Conservation (phyloP, 495 filamentous ascomycete genomes). For the Tetracladium marchalianum region DNA sequence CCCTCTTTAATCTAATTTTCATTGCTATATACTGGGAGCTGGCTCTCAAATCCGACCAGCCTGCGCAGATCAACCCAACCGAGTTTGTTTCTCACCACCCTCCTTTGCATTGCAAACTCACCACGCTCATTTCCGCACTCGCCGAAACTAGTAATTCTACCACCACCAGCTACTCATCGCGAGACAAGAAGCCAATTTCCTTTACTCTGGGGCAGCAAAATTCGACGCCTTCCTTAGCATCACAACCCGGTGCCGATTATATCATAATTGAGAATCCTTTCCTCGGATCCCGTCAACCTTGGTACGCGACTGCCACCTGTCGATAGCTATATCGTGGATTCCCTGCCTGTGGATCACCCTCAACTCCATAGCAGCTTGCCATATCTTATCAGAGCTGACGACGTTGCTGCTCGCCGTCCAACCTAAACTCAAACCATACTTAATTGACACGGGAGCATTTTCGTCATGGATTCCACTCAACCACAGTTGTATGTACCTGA, state of each 20-base stretch:
- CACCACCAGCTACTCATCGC: conserved; percentile 17
- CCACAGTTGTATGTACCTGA: conserved; percentile 17
- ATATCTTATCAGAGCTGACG: conserved; percentile 15
- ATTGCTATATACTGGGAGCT: conserved; percentile 23
- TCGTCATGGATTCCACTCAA: conserved; percentile 21
- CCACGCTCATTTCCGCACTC: conserved; percentile 20
- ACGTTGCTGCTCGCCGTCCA: conserved; percentile 5
- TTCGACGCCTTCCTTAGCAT: conserved; percentile 18
- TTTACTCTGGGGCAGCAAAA: conserved; percentile 14
- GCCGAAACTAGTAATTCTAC: conserved; percentile 14
- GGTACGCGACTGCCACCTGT: conserved; percentile 13
- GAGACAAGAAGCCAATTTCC: conserved; percentile 19
- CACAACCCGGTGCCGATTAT: conserved; percentile 7
- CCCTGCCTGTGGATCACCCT: conserved; percentile 8
- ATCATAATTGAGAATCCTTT: conserved; percentile 17
- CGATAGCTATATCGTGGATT: conserved; percentile 2
- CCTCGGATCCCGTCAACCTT: conserved; percentile 16
- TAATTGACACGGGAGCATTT: conserved; percentile 11
- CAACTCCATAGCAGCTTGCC: conserved; percentile 10
- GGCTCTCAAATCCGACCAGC: conserved; percentile 23
- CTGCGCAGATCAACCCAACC: conserved; percentile 17
- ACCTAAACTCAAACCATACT: conserved; percentile 4
- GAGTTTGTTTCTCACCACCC: conserved; percentile 19
- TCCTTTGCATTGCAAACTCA: conserved; percentile 21
- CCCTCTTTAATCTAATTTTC: conserved; percentile 18